Base-by-base conservation (phyloP, 2,329 filamentous ascomycete species). In the Samsoniella hepiali region DNA sequence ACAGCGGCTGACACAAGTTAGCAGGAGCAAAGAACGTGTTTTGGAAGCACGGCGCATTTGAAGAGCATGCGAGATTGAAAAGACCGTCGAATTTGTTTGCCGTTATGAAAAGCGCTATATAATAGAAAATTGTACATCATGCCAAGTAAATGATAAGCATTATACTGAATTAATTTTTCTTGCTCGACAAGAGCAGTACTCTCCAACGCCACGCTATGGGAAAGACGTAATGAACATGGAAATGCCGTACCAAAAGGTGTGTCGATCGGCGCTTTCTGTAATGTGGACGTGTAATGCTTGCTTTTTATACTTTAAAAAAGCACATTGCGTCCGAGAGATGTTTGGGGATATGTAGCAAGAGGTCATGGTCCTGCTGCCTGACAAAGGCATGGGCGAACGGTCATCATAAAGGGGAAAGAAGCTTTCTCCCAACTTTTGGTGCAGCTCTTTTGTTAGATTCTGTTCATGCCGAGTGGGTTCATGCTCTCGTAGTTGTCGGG, bases 381-480 rank as follows among this genome's bases (percentile, higher is more conserved):
- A 29, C 45, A 27, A 49, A 27, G 38, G 38, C 38, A 49, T 27
- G 13, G 22, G 27, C 7, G 27, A 49, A 31, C 0, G 27, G 27
- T 31, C 1, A 31, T 31, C 38, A 6, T 34, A n/a, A 42, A 31
- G 54, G n/a, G 38, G 38, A 7, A 17, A 17, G 32, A 42, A 49
- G 27, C 11, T 22, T 11, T 13, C 27, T 11, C 10, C 1, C 36
- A 27, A 11, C 31, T 50, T 31, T 34, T 45, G 22, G 22, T 22
- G 22, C 22, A 22, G 22, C 22, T 22, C 22, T 9, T 32, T 36
- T 5, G 3, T 49, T 74, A 83, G 76, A 84, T 80, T 69, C 79
- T 77, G 72, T 86, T 85, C 82, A 86, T 84, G 62, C 77, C 81
- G 29, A 86, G 73, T 3, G 83, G 83, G 68, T 86, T 83, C 72